Conservation (phyloP, 23 red algal species). For the Cyanidium caldarium region DNA sequence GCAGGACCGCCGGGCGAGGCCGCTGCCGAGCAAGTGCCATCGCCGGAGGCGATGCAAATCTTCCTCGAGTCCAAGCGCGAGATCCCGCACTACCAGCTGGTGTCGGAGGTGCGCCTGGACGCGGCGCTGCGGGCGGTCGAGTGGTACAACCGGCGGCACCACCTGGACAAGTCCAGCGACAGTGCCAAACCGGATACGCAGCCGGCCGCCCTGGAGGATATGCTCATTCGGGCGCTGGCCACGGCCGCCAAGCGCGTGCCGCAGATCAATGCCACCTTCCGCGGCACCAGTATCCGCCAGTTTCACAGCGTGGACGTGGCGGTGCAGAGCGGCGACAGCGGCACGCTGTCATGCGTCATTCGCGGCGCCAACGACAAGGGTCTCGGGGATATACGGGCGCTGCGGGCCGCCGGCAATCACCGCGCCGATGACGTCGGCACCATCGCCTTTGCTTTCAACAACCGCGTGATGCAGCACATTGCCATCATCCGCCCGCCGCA, state of each 20-base stretch:
- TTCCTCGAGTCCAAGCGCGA: slow-evolving; percentile 75
- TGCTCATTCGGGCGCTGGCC: not conserved
- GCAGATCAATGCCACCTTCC: not conserved
- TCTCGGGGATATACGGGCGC: not conserved
- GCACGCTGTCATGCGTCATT: not conserved
- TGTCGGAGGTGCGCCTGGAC: slow-evolving; percentile 40
- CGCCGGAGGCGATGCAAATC: too few relatives aligned
- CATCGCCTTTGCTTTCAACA: not conserved
- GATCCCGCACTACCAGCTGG: slow-evolving; percentile 93
- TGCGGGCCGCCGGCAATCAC: not conserved
- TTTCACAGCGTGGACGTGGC: not conserved
- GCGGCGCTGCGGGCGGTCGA: slow-evolving; percentile 14
- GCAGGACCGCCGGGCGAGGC: too few relatives aligned
- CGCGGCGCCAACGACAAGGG: not conserved
- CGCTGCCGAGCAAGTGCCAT: not conserved
- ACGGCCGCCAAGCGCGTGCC: not conserved
- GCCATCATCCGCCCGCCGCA: slow-evolving; percentile 94
- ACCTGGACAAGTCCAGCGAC: not conserved
- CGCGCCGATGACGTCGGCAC: not conserved
- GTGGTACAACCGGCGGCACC: too few relatives aligned
- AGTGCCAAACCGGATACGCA: too few relatives aligned
- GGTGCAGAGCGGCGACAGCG: not conserved
- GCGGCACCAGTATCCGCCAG: not conserved
- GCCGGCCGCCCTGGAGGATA: not conserved
- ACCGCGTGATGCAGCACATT: not conserved